A percentile compares a stretch with the other conserved stretches of the same genome.
These are phyloP conservation scores for Prinsepia uniflora DNA, from an alignment of 306 rosid genomes.

Conservation along the genomic window DNA sequence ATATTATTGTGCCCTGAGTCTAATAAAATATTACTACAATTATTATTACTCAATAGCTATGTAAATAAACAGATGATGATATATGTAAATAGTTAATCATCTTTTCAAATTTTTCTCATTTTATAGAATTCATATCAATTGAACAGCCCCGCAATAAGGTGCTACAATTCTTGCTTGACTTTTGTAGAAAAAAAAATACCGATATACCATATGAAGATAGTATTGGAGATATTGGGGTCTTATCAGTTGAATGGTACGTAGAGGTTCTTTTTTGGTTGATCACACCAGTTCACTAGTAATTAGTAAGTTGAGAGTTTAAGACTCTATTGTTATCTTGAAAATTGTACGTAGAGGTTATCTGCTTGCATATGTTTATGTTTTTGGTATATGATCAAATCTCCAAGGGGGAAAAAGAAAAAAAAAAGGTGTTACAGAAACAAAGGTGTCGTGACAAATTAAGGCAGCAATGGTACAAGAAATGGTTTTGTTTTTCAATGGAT, in stretches of 20 bases:
- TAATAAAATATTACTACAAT: too few relatives aligned
- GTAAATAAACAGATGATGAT: too few relatives aligned
- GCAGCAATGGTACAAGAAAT: neutral
- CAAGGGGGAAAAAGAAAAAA: neutral
- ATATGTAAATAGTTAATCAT: too few relatives aligned
- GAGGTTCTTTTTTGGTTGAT: neutral
- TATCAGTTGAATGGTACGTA: neutral
- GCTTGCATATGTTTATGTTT: neutral
- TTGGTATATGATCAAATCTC: conserved; percentile 4
- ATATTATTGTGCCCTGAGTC: too few relatives aligned
- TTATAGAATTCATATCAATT: too few relatives aligned
- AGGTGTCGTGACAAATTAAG: conserved; percentile 10
- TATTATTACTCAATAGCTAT: too few relatives aligned
- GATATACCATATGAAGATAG: neutral
- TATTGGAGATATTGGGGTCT: neutral
- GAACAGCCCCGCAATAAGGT: too few relatives aligned
- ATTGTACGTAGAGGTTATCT: too few relatives aligned
- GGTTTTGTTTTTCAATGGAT: conserved; percentile 5
- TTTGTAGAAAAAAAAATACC: neutral
- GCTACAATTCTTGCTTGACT: too few relatives aligned
- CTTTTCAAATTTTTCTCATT: too few relatives aligned
- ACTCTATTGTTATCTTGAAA: neutral
- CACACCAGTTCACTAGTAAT: neutral
- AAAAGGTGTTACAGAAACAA: conserved; percentile 10
- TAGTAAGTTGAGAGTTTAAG: neutral